These are phyloP conservation scores for Epichloe glyceriae DNA, from an alignment of 2,329 filamentous ascomycete genomes.

Conservation along the genomic window DNA sequence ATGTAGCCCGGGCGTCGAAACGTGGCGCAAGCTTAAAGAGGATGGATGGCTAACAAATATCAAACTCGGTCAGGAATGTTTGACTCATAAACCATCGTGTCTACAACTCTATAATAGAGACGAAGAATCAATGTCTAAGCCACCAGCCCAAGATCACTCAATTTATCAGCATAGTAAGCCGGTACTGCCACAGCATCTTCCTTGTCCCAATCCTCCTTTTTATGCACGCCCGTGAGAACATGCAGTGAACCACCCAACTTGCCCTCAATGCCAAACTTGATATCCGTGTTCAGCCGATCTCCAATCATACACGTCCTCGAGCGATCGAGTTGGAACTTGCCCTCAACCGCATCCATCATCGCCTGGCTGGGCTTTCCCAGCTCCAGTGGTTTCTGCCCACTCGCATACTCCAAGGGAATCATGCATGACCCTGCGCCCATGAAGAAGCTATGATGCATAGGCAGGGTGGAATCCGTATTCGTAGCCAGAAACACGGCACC, in stretches of 20 bases:
- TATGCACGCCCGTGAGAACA: slow-evolving; percentile 80
- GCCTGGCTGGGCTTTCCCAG: slow-evolving; percentile 93
- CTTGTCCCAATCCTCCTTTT: slow-evolving; percentile 70
- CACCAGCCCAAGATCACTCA: slow-evolving; percentile 55
- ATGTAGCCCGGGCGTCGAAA: neutral
- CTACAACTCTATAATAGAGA: slow-evolving; percentile 3
- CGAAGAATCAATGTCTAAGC: slow-evolving; percentile 7
- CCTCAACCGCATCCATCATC: slow-evolving; percentile 99
- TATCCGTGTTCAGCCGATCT: slow-evolving; percentile 88
- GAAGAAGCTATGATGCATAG: slow-evolving; percentile 70
- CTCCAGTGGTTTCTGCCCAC: slow-evolving; percentile 55
- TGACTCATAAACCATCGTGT: neutral
- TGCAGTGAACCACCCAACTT: slow-evolving; percentile 81
- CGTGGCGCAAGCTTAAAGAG: neutral
- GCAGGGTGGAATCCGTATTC: slow-evolving; percentile 83
- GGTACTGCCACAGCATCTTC: slow-evolving; percentile 58
- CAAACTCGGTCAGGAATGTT: neutral
- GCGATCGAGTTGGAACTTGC: slow-evolving; percentile 82
- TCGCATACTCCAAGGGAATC: slow-evolving; percentile 64
- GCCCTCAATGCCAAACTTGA: slow-evolving; percentile 86
- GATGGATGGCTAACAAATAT: neutral
- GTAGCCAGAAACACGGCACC: slow-evolving; percentile 86
- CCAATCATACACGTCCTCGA: slow-evolving; percentile 88
- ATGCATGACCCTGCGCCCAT: slow-evolving; percentile 80
- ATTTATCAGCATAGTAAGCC: slow-evolving; percentile 67